Evolutionary conservation across 352 stramenopile species (phyloP).

Genomic region (Globisporangium radiosum): DNA sequence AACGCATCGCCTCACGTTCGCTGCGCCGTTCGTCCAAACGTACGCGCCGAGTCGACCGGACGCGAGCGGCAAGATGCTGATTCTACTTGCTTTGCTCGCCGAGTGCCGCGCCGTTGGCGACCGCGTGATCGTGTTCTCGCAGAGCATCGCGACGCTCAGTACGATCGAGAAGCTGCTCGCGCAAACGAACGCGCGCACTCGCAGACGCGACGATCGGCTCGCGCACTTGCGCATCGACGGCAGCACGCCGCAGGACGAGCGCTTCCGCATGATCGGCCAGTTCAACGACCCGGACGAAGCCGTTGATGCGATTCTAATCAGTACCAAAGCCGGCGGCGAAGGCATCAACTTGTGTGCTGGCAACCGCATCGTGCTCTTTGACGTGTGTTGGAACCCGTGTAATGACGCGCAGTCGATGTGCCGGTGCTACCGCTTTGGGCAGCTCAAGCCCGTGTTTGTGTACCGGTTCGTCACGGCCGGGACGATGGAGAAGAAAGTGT

Average conservation of each 20-base stretch:
- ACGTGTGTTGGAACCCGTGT: conserved; percentile 90
- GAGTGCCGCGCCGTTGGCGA: conserved; percentile 67
- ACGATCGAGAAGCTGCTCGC: conserved; percentile 67
- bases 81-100: conserved; percentile 74
- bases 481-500: conserved; percentile 93
- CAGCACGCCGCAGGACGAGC: conserved; percentile 68
- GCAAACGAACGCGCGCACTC: conserved; percentile 50
- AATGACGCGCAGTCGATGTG: conserved; percentile 92
- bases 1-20: conserved; percentile 70
- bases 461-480: conserved; percentile 89
- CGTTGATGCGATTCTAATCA: conserved; percentile 84
- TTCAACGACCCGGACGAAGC: conserved; percentile 84
- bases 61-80: conserved; percentile 83
- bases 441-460: conserved; percentile 89
- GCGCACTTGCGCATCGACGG: conserved; percentile 78
- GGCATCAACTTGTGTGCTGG: conserved; percentile 86
- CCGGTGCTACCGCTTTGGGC: conserved; percentile 89
- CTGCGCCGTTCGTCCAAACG: conserved; percentile 43
- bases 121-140: conserved; percentile 86
- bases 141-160: conserved; percentile 85
- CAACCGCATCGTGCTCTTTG: conserved; percentile 89
- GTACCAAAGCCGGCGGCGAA: conserved; percentile 81
- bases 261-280: conserved; percentile 70
- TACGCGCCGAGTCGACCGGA: conserved; percentile 52
- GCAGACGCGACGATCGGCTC: conserved; percentile 35